A percentile compares a stretch with the other conserved stretches of the same genome.
These are phyloP conservation scores for Pisolithus orientalis DNA, from an alignment of 768 basidiomycete genomes.

Conservation along the genomic window DNA sequence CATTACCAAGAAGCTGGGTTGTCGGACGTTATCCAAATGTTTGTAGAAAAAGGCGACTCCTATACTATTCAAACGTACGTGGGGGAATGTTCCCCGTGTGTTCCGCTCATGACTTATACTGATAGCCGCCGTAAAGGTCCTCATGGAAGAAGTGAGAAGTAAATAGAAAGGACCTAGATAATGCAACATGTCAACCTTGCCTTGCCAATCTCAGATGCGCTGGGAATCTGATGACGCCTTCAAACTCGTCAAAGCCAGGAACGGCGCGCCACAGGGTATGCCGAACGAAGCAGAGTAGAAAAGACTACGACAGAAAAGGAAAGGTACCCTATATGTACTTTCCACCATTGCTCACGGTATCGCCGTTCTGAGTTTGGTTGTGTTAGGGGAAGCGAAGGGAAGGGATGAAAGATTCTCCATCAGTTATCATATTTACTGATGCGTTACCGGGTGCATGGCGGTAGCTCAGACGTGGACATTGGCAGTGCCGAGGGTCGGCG, in stretches of 20 bases:
- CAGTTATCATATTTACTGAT: constrained; percentile 46
- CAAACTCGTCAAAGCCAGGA: constrained; percentile 66
- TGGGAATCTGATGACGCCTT: neutral
- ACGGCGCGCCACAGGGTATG: constrained; percentile 58
- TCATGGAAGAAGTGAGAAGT: constrained; percentile 68
- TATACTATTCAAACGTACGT: constrained; percentile 85
- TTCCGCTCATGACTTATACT: constrained; percentile 19
- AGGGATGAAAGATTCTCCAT: constrained; percentile 40
- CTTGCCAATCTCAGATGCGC: neutral
- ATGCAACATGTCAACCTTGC: constrained; percentile 43
- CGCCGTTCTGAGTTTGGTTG: neutral
- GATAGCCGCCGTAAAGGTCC: constrained; percentile 42
- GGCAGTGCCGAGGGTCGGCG: constrained; percentile 37
- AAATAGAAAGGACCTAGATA: constrained; percentile 73
- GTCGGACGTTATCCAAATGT: constrained; percentile 90
- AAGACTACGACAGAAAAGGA: constrained; percentile 29
- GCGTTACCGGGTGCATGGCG: constrained; percentile 64
- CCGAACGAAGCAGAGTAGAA: constrained; percentile 37
- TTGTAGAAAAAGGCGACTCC: constrained; percentile 95
- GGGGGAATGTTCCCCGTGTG: neutral
- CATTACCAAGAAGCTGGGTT: constrained; percentile 87
- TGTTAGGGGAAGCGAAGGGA: constrained; percentile 39
- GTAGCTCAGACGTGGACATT: constrained; percentile 48
- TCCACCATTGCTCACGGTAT: neutral
- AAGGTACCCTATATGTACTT: constrained; percentile 31